These are phyloP conservation scores for Dillenia turbinata DNA, from an alignment of 164 flowering plant genomes.

Conservation along the genomic window DNA sequence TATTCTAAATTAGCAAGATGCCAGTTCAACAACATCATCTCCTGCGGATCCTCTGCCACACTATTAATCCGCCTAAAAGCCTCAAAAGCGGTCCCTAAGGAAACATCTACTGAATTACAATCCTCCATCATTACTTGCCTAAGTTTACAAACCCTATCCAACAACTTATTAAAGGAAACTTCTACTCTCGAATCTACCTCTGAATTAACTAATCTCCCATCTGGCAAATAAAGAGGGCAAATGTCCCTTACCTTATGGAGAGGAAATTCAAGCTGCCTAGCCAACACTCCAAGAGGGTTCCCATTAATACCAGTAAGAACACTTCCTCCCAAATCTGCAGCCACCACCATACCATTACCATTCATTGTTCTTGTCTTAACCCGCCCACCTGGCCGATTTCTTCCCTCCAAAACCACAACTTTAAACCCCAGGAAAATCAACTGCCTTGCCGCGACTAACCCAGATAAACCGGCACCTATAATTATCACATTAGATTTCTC, in stretches of 20 bases:
- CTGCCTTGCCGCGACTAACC: constrained; percentile 84
- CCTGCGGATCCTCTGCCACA: constrained; percentile 69
- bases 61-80: constrained; percentile 63
- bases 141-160: constrained; percentile 92
- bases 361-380: constrained; percentile 70
- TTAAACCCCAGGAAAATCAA: constrained; percentile 69
- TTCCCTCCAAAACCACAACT: constrained; percentile 81
- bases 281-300: constrained; percentile 89
- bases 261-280: constrained; percentile 82
- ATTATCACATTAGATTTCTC: constrained; percentile 51
- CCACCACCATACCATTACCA: constrained; percentile 61
- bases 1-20: constrained; percentile 95
- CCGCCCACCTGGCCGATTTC: constrained; percentile 83
- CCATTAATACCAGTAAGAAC: constrained; percentile 98
- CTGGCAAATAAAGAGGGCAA: constrained; percentile 88
- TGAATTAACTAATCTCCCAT: constrained; percentile 70
- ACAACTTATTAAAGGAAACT: constrained; percentile 64
- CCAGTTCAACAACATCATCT: constrained; percentile 89
- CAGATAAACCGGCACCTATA: constrained; percentile 88
- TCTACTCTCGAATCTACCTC: constrained; percentile 82
- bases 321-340: constrained; percentile 92
- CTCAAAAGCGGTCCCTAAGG: constrained; percentile 81
- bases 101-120: constrained; percentile 68
- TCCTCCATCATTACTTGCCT: constrained; percentile 85
- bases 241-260: constrained; percentile 96